Conservation (phyloP, 2,329 filamentous ascomycete genomes). For the Metarhizium album region DNA sequence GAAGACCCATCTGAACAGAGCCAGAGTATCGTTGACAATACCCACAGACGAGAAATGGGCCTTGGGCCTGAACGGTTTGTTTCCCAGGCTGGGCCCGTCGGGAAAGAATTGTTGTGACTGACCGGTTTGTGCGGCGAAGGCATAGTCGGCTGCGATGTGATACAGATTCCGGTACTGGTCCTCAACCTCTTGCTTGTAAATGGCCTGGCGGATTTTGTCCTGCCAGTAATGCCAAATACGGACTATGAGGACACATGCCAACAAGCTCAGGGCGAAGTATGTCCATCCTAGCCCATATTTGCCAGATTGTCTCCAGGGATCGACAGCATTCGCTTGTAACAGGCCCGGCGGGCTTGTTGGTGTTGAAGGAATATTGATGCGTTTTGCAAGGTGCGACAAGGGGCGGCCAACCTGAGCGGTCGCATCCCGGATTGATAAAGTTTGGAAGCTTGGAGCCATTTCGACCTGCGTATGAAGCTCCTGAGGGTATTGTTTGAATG, state of each 20-base stretch:
- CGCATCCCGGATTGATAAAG: slow-evolving; percentile 19
- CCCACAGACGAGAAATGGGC: slow-evolving; percentile 67
- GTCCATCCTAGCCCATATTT: slow-evolving; percentile 86
- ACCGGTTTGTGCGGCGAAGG: slow-evolving; percentile 35
- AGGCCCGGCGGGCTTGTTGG: slow-evolving; percentile 50
- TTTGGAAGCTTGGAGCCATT: slow-evolving; percentile 30
- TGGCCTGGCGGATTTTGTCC: slow-evolving; percentile 81
- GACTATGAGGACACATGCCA: slow-evolving; percentile 55
- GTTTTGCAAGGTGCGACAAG: slow-evolving; percentile 34
- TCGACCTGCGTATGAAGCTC: slow-evolving; percentile 12
- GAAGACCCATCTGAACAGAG: slow-evolving; percentile 79
- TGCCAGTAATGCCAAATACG: slow-evolving; percentile 84
- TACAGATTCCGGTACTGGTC: slow-evolving; percentile 48
- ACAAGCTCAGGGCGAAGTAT: slow-evolving; percentile 69
- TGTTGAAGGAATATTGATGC: slow-evolving; percentile 50
- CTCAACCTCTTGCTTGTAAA: slow-evolving; percentile 74
- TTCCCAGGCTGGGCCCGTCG: slow-evolving; percentile 45
- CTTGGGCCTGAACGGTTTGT: slow-evolving; percentile 48
- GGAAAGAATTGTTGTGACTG: slow-evolving; percentile 64
- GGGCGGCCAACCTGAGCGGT: slow-evolving; percentile 22
- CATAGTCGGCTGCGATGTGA: slow-evolving; percentile 37
- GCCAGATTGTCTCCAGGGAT: slow-evolving; percentile 71
- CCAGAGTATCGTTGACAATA: slow-evolving; percentile 66
- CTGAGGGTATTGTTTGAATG: neutral
- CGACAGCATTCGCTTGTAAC: slow-evolving; percentile 51